A percentile compares a stretch with the other conserved stretches of the same genome.
Conservation (phyloP, 768 basidiomycete genomes). For the Macrocybe gigantea region DNA sequence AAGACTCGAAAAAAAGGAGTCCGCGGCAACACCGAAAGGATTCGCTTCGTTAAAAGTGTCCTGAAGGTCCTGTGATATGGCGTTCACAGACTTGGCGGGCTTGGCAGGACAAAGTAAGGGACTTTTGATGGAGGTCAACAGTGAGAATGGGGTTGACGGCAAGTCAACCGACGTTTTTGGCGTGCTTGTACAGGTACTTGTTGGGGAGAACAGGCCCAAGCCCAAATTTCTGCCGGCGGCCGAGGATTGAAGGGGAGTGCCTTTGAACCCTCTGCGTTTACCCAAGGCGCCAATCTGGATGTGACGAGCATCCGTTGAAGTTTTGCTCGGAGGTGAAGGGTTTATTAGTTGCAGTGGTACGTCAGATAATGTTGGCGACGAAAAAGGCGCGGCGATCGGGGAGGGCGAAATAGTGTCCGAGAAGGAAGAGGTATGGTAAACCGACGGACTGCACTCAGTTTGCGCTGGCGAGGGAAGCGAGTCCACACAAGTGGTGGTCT, state of each 20-base stretch:
- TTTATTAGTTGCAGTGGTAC: not conserved
- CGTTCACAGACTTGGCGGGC: constrained; percentile 7
- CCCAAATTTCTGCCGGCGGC: constrained; percentile 8
- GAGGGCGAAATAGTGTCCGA: not conserved
- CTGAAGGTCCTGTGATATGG: constrained; percentile 12
- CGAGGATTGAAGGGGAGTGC: constrained; percentile 17
- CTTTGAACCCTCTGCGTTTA: constrained; percentile 25
- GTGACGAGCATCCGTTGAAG: not conserved
- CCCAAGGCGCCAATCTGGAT: constrained; percentile 18
- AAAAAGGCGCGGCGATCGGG: not conserved
- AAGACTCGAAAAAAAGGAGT: constrained; percentile 10
- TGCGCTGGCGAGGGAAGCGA: too few relatives aligned
- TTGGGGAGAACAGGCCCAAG: constrained; percentile 15
- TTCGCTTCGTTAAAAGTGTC: constrained; percentile 11
- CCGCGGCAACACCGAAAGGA: constrained; percentile 12
- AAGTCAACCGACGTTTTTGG: constrained; percentile 10
- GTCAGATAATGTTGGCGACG: constrained; percentile 1
- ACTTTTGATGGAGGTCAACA: constrained; percentile 19
- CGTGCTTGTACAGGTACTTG: constrained; percentile 6
- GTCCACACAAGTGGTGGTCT: too few relatives aligned
- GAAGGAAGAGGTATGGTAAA: not conserved
- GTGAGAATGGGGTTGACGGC: constrained; percentile 5
- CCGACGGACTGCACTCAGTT: too few relatives aligned
- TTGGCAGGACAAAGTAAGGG: constrained; percentile 5
- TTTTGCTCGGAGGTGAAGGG: not conserved